phyloP scores from a whole-genome alignment of 352 stramenopile species.

The Pythium aristosporum region DNA sequence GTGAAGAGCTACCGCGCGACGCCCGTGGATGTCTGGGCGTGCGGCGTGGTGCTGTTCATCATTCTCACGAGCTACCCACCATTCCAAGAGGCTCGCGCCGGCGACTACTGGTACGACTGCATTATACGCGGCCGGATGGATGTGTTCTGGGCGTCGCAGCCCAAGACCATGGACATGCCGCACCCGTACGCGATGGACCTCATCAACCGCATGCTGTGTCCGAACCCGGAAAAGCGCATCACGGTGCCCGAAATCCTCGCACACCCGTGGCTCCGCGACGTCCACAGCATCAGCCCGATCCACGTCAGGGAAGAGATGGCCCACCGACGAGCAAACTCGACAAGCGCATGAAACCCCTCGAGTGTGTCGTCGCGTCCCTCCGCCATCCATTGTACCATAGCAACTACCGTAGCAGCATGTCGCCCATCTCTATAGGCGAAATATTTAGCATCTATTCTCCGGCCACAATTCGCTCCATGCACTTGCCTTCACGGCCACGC shows the following conservation, averaged over 20 bases:
- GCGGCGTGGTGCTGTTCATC: constrained; percentile 91
- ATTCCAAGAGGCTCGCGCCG: constrained; percentile 70
- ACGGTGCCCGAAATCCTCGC: constrained; percentile 51
- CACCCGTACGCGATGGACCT: constrained; percentile 63
- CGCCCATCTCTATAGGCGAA: no score
- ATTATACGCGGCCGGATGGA: constrained; percentile 48
- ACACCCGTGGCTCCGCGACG: constrained; percentile 60
- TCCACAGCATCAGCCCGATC: constrained; percentile 36
- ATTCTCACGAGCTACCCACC: constrained; percentile 87
- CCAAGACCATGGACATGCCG: constrained; percentile 38
- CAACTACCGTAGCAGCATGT: neutral
- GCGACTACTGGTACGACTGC: constrained; percentile 79
- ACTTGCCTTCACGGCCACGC: no score
- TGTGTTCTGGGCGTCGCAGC: constrained; percentile 59
- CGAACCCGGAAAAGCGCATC: constrained; percentile 59
- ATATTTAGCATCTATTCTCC: no score
- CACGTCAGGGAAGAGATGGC: constrained; percentile 42
- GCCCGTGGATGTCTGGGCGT: constrained; percentile 88
- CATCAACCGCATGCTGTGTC: constrained; percentile 63
- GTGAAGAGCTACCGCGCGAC: constrained; percentile 62
- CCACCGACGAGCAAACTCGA: constrained; percentile 27
- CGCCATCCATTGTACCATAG: constrained; percentile 6
- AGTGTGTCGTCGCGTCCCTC: no score
- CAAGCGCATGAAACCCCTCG: neutral
- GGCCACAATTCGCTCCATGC: no score